Conservation (phyloP, 2,329 filamentous ascomycete species). For the Gnomoniopsis smithogilvyi region DNA sequence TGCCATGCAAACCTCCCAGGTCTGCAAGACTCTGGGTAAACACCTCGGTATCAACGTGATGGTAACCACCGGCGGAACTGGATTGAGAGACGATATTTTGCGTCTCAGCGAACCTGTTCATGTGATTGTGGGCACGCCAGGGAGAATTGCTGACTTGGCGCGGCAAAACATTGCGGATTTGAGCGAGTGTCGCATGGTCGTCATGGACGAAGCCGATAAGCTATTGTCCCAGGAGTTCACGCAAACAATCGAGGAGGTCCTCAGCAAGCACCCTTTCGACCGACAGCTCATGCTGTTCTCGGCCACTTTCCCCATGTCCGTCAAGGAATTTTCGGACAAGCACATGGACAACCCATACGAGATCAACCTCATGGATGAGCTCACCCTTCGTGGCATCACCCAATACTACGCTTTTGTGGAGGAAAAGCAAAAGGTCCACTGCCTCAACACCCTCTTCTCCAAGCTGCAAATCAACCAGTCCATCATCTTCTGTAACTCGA, state of each 20-base stretch:
- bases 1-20: constrained; percentile 96
- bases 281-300: constrained; percentile 99
- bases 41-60: constrained; percentile 97
- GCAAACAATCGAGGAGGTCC: constrained; percentile 91
- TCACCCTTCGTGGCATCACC: constrained; percentile 95
- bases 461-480: constrained; percentile 99
- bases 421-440: constrained; percentile 99
- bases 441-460: constrained; percentile 96
- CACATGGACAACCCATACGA: constrained; percentile 97
- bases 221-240: constrained; percentile 96
- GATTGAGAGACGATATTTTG: constrained; percentile 93
- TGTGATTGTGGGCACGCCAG: constrained; percentile 95
- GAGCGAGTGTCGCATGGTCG: constrained; percentile 93
- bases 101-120: constrained; percentile 92
- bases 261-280: constrained; percentile 94
- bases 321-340: constrained; percentile 97
- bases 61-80: constrained; percentile 97
- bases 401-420: constrained; percentile 99
- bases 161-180: constrained; percentile 96
- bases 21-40: constrained; percentile 97
- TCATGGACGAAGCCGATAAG: constrained; percentile 99
- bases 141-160: constrained; percentile 91
- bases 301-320: constrained; percentile 93
- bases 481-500: constrained; percentile 99
- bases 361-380: constrained; percentile 99